A percentile compares a stretch with the other conserved stretches of the same genome.
Conservation (phyloP, 345 rosid species). For the Excoecaria cochinchinensis region DNA sequence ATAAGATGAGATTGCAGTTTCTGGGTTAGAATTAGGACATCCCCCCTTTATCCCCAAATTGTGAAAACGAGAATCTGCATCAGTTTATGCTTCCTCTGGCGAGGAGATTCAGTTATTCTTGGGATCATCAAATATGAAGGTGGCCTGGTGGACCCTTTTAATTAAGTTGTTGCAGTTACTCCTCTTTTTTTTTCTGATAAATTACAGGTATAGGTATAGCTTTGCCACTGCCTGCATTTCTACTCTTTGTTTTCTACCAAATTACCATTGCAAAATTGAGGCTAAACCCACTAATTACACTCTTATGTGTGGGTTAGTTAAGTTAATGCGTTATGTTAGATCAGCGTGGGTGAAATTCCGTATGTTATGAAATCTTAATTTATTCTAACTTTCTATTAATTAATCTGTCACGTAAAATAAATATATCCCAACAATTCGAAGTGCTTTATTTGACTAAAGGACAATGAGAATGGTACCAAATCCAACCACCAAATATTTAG, state of each 20-base stretch:
- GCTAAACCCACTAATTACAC: background rate
- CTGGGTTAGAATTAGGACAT: background rate
- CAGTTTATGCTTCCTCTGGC: background rate
- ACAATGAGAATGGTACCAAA: too few relatives aligned
- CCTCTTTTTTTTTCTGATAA: too few relatives aligned
- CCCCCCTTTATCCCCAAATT: background rate
- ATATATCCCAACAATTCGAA: too few relatives aligned
- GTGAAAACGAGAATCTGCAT: background rate
- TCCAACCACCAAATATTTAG: too few relatives aligned
- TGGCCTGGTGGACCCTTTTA: conserved; percentile 20
- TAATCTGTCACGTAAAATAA: too few relatives aligned
- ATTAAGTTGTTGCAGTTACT: conserved; percentile 6
- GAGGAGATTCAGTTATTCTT: conserved; percentile 14
- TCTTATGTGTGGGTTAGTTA: background rate
- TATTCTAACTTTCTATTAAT: too few relatives aligned
- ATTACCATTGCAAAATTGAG: background rate
- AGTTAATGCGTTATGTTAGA: conserved; percentile 3
- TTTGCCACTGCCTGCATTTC: background rate
- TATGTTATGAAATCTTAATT: background rate
- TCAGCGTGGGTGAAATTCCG: background rate
- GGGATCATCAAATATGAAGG: conserved; percentile 26
- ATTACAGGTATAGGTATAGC: too few relatives aligned
- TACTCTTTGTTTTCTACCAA: background rate
- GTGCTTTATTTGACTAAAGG: too few relatives aligned
- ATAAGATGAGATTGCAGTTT: background rate